phyloP scores from a whole-genome alignment of 169 alveolate species.

The Plasmodium ovale region DNA sequence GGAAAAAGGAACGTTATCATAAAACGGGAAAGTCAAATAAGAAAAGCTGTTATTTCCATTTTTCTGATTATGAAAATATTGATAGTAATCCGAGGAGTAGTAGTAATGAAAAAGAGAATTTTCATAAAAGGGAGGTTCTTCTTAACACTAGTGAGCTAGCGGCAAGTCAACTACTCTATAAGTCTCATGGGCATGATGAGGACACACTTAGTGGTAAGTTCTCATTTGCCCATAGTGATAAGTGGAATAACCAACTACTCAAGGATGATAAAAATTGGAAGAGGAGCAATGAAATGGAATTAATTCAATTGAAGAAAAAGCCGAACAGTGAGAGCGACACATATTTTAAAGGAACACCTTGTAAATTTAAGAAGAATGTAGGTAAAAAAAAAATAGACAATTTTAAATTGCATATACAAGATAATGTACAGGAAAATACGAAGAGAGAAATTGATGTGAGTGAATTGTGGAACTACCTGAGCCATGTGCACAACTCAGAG shows the following conservation, averaged over 20 bases:
- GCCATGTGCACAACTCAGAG: conserved; percentile 48
- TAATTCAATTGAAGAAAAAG: conserved; percentile 21
- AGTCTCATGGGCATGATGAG: conserved; percentile 5
- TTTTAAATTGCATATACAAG: neutral
- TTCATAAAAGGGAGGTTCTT: neutral
- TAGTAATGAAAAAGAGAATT: neutral
- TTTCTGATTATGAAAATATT: conserved; percentile 18
- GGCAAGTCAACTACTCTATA: neutral
- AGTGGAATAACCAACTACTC: neutral
- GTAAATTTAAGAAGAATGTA: conserved; percentile 52
- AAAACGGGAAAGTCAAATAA: conserved; percentile 58
- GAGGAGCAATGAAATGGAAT: conserved; percentile 7
- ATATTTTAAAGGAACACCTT: conserved; percentile 33
- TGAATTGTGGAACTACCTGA: conserved; percentile 57
- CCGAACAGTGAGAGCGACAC: neutral
- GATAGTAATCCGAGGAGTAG: neutral
- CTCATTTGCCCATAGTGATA: too few species aligned
- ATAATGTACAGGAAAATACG: conserved; percentile 19
- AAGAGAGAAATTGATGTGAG: conserved; percentile 23
- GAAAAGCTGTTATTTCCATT: conserved; percentile 3
- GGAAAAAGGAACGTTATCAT: conserved; percentile 59
- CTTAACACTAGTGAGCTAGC: neutral
- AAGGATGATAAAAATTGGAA: conserved; percentile 7
- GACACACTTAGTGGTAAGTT: too few species aligned
- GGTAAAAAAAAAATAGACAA: conserved; percentile 32